These are phyloP conservation scores for Leccinum pachyderme DNA, from an alignment of 1,284 basidiomycete genomes.

Conservation along the genomic window DNA sequence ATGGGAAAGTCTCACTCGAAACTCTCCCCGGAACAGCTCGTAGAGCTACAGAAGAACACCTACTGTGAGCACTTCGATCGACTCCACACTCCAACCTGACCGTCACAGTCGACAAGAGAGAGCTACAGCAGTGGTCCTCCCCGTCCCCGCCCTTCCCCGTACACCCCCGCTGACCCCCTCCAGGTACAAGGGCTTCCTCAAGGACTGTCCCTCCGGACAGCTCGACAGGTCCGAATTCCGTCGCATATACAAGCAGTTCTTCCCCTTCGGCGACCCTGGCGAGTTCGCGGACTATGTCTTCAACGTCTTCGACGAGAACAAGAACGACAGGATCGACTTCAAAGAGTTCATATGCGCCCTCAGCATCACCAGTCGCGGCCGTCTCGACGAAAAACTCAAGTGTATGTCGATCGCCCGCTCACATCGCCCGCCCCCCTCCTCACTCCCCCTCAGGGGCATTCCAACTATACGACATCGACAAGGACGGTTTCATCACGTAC, in stretches of 20 bases:
- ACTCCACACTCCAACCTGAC: conserved; percentile 6
- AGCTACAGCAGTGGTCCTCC: conserved; percentile 93
- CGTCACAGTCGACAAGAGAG: conserved; percentile 92
- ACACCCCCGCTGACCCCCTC: conserved; percentile 11
- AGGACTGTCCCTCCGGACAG: conserved; percentile 97
- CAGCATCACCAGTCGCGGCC: conserved; percentile 90
- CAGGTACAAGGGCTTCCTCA: conserved; percentile 99
- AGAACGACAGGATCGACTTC: conserved; percentile 95
- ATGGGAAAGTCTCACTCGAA: conserved; percentile 99
- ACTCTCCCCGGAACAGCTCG: conserved; percentile 91
- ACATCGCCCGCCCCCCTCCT: conserved; percentile 14
- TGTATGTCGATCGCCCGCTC: conserved; percentile 55
- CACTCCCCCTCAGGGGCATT: conserved; percentile 81
- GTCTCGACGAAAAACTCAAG: conserved; percentile 97
- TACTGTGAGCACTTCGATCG: conserved; percentile 71
- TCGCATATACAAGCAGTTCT: conserved; percentile 99
- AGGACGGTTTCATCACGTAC: conserved; percentile 95
- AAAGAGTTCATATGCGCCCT: conserved; percentile 99
- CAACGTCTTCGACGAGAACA: conserved; percentile 96
- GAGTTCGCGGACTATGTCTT: conserved; percentile 99
- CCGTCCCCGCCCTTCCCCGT: conserved; percentile 5
- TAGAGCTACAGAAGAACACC: conserved; percentile 96
- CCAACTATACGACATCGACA: conserved; percentile 99
- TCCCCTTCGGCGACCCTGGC: conserved; percentile 97
- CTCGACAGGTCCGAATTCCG: conserved; percentile 96